Base-by-base conservation (phyloP, 1,139 yeast species). In the Pichia sp. region DNA sequence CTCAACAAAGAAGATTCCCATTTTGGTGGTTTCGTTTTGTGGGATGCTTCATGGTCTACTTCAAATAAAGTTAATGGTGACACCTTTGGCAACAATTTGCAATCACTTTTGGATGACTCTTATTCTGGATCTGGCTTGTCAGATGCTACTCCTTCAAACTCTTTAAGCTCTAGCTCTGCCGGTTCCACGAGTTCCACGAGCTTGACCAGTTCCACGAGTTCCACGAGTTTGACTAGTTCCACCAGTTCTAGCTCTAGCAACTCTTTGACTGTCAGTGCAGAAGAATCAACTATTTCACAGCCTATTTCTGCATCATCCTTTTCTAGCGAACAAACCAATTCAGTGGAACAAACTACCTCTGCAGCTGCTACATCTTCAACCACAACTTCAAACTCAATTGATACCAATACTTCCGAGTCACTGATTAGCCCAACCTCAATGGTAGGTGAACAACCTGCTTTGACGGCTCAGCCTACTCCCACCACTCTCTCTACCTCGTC, bases 41-140 rank as follows among this genome's bases (percentile, higher is more conserved):
- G 97, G 97, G 97, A 90, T 71, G 96, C 96, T 53, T 85, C 95
- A 53, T 90, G 86, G 69, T 90, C 86, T 15, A 80, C 76, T 67
- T 67, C 76, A 26, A 89, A 88, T 67, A 69, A 66, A 31, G 73
- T 75, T n/a, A 53, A 59, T 50, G 63, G 55, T 43, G 41, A 45
- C 19, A 51, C 61, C 11, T 61, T 51, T 51, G 80, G 74, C 43
- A 70, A 66, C 32, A 73, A 72, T 15, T 71, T 81, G 73, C 78
- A 80, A 65, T 61, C 64, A 40, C 61, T 72, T 50, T 62, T 76
- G 52, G 57, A 58, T 38, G 57, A 47, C n/a, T 62, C 56, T 30
- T 61, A 66, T 26, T 30, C 66, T 8, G 30, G 8, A 13, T 51
- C 60, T 32, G 38, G 62, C 15, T 34, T n/a, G 41, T 36, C 62